Evolutionary conservation across 2,329 filamentous ascomycete genomes (phyloP), one percentile per base, ranked within the genome.

Genomic region (Tolypocladium amazonense): DNA sequence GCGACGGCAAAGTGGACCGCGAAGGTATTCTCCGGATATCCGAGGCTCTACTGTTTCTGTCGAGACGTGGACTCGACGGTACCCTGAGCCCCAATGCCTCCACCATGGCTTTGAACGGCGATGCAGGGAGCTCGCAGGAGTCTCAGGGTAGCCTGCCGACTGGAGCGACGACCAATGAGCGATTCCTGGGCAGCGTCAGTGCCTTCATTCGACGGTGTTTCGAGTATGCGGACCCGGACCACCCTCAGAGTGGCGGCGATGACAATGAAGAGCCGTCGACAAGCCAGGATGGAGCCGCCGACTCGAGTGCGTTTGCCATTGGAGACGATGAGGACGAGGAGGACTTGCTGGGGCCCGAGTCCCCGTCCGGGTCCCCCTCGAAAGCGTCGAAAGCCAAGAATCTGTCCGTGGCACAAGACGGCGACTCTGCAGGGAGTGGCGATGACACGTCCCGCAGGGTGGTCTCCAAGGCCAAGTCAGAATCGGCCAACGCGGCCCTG

Each of bases 171-270:
- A 84, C 87, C 47, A 94, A 95, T 65, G 94, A 97, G 73, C 85
- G 87, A 58, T 97, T 99, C 70, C 77, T 99, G 33, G 90, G 88
- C 62, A 96, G 92, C 63, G 92, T 99, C 58, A 96, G 91, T 66
- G 92, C 92, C 2, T 99, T 99, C 70, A 99, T 97, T 62, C 84
- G 92, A 64, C 84, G 94, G 61, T 99, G 94, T 73, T 99, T 99
- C 65, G 94, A 99, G 74, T 99, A 99, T 69, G 94, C 94, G 7
- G 94, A 99, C 69, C 93, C 94, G 1, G 93, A 95, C 68, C 88
- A 89, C 63, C 86, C 88, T 1, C 80, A 82, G 70, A 82, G 86
- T 63, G 80, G 85, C 61, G 73, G 73, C 50, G 71, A 74, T 12
- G 71, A 73, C 43, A 56, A 58, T 15, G 65, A 60, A 6, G 55